Percentiles rank a stretch among this genome's conserved stretches.
These are phyloP conservation scores for Willaertia magna DNA, from an alignment of 208 protist species.

Conservation along the genomic window DNA sequence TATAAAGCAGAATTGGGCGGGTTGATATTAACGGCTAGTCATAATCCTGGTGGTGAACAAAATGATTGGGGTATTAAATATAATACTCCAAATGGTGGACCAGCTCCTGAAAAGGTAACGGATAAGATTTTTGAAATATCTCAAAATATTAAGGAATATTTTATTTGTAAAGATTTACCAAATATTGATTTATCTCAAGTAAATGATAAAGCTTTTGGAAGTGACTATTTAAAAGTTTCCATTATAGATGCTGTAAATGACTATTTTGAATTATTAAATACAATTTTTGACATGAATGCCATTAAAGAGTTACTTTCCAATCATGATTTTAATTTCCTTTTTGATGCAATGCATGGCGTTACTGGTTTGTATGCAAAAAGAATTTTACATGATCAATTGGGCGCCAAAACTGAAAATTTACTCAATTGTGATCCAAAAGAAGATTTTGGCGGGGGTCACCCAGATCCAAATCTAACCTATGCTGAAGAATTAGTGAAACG, in stretches of 20 bases:
- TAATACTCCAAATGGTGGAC: slow-evolving; percentile 89
- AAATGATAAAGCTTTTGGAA: slow-evolving; percentile 17
- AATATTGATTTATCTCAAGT: slow-evolving; percentile 42
- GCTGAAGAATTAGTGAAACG: slow-evolving; percentile 71
- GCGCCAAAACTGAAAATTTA: slow-evolving; percentile 41
- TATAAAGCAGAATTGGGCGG: slow-evolving; percentile 54
- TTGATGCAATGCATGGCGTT: slow-evolving; percentile 83
- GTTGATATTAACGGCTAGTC: slow-evolving; percentile 90
- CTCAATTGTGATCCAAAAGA: slow-evolving; percentile 45
- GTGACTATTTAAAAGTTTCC: slow-evolving; percentile 40
- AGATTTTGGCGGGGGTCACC: slow-evolving; percentile 87
- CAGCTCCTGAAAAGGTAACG: slow-evolving; percentile 82
- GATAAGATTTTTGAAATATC: slow-evolving; percentile 76
- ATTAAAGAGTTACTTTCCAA: slow-evolving; percentile 51
- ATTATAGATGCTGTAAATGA: slow-evolving; percentile 75
- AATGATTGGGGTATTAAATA: slow-evolving; percentile 98
- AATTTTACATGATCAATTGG: slow-evolving; percentile 78
- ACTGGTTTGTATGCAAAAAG: slow-evolving; percentile 76
- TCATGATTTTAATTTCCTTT: slow-evolving; percentile 60
- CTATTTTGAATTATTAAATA: slow-evolving; percentile 71
- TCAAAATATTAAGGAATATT: slow-evolving; percentile 47
- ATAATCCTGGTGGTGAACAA: slow-evolving; percentile 90
- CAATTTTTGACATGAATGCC: slow-evolving; percentile 79
- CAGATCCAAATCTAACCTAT: slow-evolving; percentile 95
- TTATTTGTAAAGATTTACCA: slow-evolving; percentile 37